Evolutionary conservation across 1,284 basidiomycete species (phyloP), one percentile per base, ranked within the genome.

Genomic region (Ceratobasidium sp.): DNA sequence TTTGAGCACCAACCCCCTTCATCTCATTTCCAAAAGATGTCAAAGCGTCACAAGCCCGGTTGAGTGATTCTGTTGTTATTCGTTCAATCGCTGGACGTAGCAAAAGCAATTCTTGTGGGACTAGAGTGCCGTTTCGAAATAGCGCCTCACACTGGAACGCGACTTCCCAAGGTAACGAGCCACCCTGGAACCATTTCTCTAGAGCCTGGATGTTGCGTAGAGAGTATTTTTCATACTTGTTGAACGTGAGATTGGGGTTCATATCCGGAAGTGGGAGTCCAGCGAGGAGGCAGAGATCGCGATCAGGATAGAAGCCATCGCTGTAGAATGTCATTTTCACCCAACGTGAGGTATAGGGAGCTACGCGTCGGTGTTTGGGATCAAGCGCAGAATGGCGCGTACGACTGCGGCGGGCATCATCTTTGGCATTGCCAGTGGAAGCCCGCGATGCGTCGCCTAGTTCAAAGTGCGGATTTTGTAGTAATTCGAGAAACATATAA

Each of bases 71-170:
- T n/a, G 16, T 23, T 6, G 42, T 25, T 0, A 70, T 2, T n/a
- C 16, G 16, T 23, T 70, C 66, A 18, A 70, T 42, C 16, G 21
- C 11, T 12, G 66, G 66, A 14, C 44, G 21, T 30, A 74, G 21
- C 9, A 33, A 44, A 11, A 73, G 21, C 46, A 75, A n/a, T 30
- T 75, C 74, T 25, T 38, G 28, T 11, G 74, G 70, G 28, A 56
- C 64, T 3, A 75, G 48, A 21, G 67, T 44, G 33, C 73, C 71
- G 28, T 74, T 74, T 6, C 61, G 61, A 25, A 70, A 66, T 8
- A 75, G 49, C 1, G 73, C 62, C 28, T 75, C 73, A 38, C 69
- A 74, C 63, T 75, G 74, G 38, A 72, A 75, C 16, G 49, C 71
- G 16, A 75, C 59, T 3, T 54, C 54, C 70, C 69, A 75, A 2